phyloP scores from a whole-genome alignment of 164 flowering plant species.

The Buxus sempervirens region DNA sequence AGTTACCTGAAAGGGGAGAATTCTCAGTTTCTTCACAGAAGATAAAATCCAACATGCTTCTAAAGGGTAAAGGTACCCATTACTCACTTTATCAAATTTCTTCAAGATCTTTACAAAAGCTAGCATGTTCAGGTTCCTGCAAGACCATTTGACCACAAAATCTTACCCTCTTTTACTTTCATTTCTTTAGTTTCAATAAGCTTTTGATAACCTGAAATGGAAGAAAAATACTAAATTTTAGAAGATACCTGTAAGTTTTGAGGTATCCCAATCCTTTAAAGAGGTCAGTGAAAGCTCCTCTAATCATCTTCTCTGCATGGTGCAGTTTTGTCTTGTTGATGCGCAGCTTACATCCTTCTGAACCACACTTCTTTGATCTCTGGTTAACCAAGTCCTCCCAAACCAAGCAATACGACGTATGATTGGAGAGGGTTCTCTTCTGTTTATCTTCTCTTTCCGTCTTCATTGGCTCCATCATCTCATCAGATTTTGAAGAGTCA shows the following conservation, averaged over 20 bases:
- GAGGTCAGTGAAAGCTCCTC: slow-evolving; percentile 78
- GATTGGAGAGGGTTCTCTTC: slow-evolving; percentile 43
- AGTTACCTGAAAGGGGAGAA: slow-evolving; percentile 59
- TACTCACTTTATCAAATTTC: slow-evolving; percentile 87
- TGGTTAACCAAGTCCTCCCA: slow-evolving; percentile 75
- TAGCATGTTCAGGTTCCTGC: slow-evolving; percentile 93
- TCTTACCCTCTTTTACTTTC: neutral
- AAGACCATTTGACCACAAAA: slow-evolving; percentile 1
- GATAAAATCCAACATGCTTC: neutral
- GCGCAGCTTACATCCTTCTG: slow-evolving; percentile 52
- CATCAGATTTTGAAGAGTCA: slow-evolving; percentile 46
- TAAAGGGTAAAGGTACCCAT: neutral
- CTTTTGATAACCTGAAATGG: too few species aligned
- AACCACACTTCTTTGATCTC: slow-evolving; percentile 49
- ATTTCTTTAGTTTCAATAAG: neutral
- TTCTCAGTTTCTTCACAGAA: neutral
- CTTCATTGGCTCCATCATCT: slow-evolving; percentile 37
- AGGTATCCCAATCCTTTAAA: slow-evolving; percentile 87
- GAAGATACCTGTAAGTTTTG: slow-evolving; percentile 67
- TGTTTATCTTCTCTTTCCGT: slow-evolving; percentile 47
- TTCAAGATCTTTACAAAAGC: slow-evolving; percentile 93
- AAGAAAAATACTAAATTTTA: neutral
- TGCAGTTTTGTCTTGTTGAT: slow-evolving; percentile 74
- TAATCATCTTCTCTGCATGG: slow-evolving; percentile 94
- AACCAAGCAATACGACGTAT: slow-evolving; percentile 48